phyloP scores from a whole-genome alignment of 2,329 filamentous ascomycete species.

The Fusarium humuli region DNA sequence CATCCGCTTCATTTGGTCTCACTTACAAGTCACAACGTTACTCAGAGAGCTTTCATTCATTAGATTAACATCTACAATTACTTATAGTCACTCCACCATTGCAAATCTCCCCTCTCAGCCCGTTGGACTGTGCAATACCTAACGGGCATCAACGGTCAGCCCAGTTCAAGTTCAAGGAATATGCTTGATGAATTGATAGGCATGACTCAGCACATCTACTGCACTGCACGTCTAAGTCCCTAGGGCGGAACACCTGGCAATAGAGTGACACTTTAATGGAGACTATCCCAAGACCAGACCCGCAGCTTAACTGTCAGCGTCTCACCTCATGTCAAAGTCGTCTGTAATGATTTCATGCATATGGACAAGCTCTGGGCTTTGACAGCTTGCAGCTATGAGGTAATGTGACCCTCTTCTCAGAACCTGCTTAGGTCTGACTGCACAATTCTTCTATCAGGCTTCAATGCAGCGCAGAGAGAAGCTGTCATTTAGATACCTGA shows the following conservation, averaged over 20 bases:
- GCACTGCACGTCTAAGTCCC: not conserved
- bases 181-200: slow-evolving; percentile 6
- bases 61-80: not conserved
- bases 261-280: slow-evolving; percentile 10
- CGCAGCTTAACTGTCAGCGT: slow-evolving; percentile 6
- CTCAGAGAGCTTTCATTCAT: not conserved
- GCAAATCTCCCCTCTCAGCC: not conserved
- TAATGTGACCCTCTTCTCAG: not conserved
- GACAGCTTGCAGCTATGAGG: slow-evolving; percentile 5
- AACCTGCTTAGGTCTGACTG: not conserved
- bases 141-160: slow-evolving; percentile 24
- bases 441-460: not conserved
- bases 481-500: not conserved
- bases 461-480: slow-evolving; percentile 1
- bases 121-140: slow-evolving; percentile 21
- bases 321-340: slow-evolving; percentile 3
- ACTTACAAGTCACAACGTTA: slow-evolving; percentile 2
- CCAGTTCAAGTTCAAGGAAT: slow-evolving; percentile 6
- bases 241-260: not conserved
- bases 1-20: slow-evolving; percentile 11
- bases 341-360: slow-evolving; percentile 16
- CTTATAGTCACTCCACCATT: not conserved
- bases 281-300: slow-evolving; percentile 22
- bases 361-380: not conserved
- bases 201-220: slow-evolving; percentile 4